Evolutionary conservation across 768 basidiomycete species (phyloP).

Genomic region (Auricularia sp.): DNA sequence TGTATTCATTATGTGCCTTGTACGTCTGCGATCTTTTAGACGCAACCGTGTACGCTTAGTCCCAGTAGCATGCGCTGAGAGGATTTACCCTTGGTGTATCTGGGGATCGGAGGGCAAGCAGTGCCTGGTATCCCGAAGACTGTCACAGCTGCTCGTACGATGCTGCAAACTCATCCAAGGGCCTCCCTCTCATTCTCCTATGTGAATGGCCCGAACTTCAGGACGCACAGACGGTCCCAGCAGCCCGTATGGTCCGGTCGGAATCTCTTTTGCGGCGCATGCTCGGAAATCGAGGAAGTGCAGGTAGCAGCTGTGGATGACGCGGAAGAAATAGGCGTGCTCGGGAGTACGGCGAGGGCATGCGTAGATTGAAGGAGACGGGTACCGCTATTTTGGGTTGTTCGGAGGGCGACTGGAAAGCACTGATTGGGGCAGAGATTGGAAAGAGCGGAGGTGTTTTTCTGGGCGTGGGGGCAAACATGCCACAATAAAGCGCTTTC

Average conservation of each 20-base stretch:
- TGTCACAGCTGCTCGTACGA: too few relatives aligned
- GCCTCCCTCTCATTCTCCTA: too few relatives aligned
- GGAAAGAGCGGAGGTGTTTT: not conserved
- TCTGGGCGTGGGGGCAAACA: not conserved
- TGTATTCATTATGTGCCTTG: not conserved
- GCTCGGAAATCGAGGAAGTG: not conserved
- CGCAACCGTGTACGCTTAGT: too few relatives aligned
- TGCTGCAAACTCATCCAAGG: too few relatives aligned
- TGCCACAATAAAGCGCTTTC: not conserved
- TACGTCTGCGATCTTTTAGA: not conserved
- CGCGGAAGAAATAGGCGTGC: not conserved
- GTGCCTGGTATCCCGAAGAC: too few relatives aligned
- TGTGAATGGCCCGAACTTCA: too few relatives aligned
- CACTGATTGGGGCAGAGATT: not conserved
- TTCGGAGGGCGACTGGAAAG: not conserved
- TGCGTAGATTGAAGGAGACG: not conserved
- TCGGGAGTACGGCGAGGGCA: not conserved
- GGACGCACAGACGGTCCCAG: too few relatives aligned
- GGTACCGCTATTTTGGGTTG: not conserved
- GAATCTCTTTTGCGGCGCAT: not conserved
- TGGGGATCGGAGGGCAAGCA: too few relatives aligned
- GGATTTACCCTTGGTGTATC: too few relatives aligned
- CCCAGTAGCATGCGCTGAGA: too few relatives aligned
- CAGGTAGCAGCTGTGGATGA: not conserved
- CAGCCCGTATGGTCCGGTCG: not conserved